These are phyloP conservation scores for Tricholoma terreum DNA, from an alignment of 768 basidiomycete species.

Conservation along the genomic window DNA sequence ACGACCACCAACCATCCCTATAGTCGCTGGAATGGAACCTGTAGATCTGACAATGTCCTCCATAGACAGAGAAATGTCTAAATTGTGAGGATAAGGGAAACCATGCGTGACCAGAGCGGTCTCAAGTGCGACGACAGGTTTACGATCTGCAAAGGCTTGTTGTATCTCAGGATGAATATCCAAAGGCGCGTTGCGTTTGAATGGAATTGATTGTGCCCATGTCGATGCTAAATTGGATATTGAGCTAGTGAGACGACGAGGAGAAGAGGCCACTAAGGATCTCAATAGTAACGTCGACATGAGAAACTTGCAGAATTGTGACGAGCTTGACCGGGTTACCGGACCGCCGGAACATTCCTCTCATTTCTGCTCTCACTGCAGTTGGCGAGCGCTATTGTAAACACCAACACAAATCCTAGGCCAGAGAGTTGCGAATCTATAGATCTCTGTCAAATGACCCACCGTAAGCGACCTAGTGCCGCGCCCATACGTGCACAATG, in stretches of 20 bases:
- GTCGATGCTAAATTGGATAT: neutral
- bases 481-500: too few species aligned
- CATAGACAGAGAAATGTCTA: slow-evolving; percentile 66
- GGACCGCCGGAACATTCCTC: too few species aligned
- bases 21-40: slow-evolving; percentile 86
- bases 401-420: too few species aligned
- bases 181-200: slow-evolving; percentile 34
- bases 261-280: neutral
- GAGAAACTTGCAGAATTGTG: too few species aligned
- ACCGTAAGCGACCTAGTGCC: too few species aligned
- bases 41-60: slow-evolving; percentile 71
- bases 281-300: neutral
- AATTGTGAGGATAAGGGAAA: slow-evolving; percentile 77
- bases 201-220: slow-evolving; percentile 4
- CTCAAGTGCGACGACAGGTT: slow-evolving; percentile 87
- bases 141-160: slow-evolving; percentile 63
- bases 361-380: too few species aligned
- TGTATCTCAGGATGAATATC: slow-evolving; percentile 83
- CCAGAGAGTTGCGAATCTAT: too few species aligned
- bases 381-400: too few species aligned
- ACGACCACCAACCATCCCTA: slow-evolving; percentile 78
- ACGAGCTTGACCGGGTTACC: too few species aligned
- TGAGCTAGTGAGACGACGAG: neutral
- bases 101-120: slow-evolving; percentile 93
- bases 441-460: too few species aligned